Evolutionary conservation across 2,329 filamentous ascomycete species (phyloP).

Genomic region (Ampelomyces quisqualis): DNA sequence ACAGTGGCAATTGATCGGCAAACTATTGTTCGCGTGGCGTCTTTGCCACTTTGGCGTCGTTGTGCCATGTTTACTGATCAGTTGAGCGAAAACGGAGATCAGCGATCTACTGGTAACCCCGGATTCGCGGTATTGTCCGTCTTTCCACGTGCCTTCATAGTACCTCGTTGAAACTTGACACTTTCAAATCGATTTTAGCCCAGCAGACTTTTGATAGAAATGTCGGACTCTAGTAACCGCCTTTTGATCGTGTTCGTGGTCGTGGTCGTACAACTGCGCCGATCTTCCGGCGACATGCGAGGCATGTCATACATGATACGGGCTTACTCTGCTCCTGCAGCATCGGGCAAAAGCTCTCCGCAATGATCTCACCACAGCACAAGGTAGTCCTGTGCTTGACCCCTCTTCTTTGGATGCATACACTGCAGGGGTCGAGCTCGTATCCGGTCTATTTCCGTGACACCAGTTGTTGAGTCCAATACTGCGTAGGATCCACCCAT

Average conservation of each 20-base stretch:
- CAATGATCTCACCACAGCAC: not conserved
- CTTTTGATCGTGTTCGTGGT: not conserved
- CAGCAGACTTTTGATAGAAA: not conserved
- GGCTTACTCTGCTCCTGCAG: not conserved
- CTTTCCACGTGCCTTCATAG: no score
- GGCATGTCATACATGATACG: not conserved
- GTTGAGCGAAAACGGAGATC: slow-evolving; percentile 6
- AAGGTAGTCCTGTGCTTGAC: slow-evolving; percentile 1
- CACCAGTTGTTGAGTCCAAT: slow-evolving; percentile 1
- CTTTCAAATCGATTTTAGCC: not conserved
- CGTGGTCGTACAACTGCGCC: not conserved
- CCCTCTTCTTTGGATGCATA: slow-evolving; percentile 3
- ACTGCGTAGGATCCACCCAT: slow-evolving; percentile 9
- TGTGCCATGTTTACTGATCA: not conserved
- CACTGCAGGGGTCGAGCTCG: slow-evolving; percentile 2
- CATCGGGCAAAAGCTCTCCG: not conserved
- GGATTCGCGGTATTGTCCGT: not conserved
- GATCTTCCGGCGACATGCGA: not conserved
- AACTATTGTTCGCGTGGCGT: slow-evolving; percentile 4
- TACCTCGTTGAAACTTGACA: not conserved
- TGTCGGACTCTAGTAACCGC: not conserved
- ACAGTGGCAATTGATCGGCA: slow-evolving; percentile 10
- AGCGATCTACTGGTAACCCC: no score
- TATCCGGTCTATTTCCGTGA: slow-evolving; percentile 4
- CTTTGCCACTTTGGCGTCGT: not conserved